These are phyloP conservation scores for Hyparrhenia diplandra DNA, from an alignment of 176 grass and related monocot species.

Conservation along the genomic window DNA sequence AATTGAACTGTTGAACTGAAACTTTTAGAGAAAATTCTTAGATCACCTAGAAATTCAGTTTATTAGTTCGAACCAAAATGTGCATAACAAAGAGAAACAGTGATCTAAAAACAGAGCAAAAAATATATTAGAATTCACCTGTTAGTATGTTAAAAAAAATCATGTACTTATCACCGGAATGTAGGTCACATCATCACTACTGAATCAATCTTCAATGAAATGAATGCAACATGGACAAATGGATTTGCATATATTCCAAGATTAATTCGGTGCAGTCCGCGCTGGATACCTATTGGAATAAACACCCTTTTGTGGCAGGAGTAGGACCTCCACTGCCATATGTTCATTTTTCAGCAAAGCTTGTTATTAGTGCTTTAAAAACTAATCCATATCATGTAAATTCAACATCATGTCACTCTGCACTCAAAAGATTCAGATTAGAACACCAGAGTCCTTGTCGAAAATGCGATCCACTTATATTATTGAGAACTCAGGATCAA, in stretches of 20 bases:
- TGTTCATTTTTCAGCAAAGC: conserved; percentile 1
- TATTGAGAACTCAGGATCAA: not conserved
- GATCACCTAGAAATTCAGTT: not conserved
- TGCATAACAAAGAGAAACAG: not conserved
- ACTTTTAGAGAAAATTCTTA: not conserved
- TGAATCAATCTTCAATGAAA: not conserved
- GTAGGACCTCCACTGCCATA: conserved; percentile 23
- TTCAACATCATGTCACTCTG: not conserved
- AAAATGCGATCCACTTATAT: too few species aligned
- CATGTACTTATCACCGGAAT: not conserved
- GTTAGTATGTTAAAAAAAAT: not conserved
- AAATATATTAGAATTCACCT: not conserved
- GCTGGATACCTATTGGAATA: conserved; percentile 32
- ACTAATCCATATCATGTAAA: not conserved
- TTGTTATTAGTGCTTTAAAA: not conserved
- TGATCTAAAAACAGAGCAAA: not conserved
- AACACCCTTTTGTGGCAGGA: not conserved
- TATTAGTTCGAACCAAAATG: not conserved
- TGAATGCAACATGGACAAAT: not conserved
- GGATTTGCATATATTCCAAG: not conserved
- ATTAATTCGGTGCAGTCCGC: conserved; percentile 33
- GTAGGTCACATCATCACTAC: not conserved
- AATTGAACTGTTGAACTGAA: not conserved
- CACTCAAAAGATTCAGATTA: not conserved
- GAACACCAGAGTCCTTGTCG: not conserved